Base-by-base conservation (phyloP, 148 eudicot species). In the Mesembryanthemum crystallinum region DNA sequence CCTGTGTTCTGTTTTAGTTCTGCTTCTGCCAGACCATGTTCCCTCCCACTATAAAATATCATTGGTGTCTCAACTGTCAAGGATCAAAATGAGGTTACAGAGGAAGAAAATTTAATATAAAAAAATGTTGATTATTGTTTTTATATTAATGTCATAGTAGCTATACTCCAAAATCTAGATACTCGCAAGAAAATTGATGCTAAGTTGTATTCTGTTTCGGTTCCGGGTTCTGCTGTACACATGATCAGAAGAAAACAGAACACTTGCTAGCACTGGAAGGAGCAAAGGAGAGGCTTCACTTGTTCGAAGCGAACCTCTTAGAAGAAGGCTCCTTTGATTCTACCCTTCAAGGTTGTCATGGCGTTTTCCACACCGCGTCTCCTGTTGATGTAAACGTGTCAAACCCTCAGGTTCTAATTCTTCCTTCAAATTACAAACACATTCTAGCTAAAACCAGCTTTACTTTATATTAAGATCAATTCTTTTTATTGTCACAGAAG, bases 281-380 rank as follows among this genome's bases (percentile, higher is more conserved):
- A 71, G 73, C 73, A 29, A 71, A 71, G 45, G 73, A 71, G 58
- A 71, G 73, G 30, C 62, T 71, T 11, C 62, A 29, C 24, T 32
- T 71, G 27, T 71, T 71, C 27, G 45, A 71, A 71, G 73, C 73
- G 21, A 30, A 10, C 45, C 73, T 71, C 17, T 29, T 71, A 60
- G 45, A 54, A 7, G 62, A 71, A 51, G 62, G 73, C 10, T 71
- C 73, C 42, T 71, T 71, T 54, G 62, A 71, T n/a, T 52, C 62
- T 32, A 45, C 73, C 30, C 3, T 71, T 24, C 15, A 71, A 21
- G 62, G 73, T 17, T 71, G 73, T 33, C 18, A 52, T 29, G 73
- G 73, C 9, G 73, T 71, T 51, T 71, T 71, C 58, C 73, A 71
- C 35, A 71, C 73, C 3, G 62, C 73, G 8, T 71, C 73, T 32